Base-by-base conservation (phyloP, 2,329 filamentous ascomycete genomes). In the Diaporthe sp. region DNA sequence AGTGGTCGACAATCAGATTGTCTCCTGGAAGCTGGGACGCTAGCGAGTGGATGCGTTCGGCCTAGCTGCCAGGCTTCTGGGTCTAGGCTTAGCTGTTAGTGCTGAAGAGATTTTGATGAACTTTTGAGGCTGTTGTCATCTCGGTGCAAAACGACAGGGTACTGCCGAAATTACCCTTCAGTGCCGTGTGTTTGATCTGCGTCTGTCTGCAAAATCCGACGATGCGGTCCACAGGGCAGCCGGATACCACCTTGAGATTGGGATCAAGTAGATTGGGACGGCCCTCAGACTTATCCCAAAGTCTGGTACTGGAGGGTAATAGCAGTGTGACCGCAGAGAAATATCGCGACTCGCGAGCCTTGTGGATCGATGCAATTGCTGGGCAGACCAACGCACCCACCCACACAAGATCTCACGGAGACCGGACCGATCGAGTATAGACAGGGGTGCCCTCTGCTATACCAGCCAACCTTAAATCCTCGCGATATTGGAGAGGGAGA, bases 391-490 rank as follows among this genome's bases (percentile, higher is more conserved):
- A 34, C 4, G 2, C 19, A 60, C 34, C 10, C 58, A 61, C 65
- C 25, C 62, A 68, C 49, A 70, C 49, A 37, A 55, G 65, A 70
- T 70, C 49, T 70, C 31, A 55, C 49, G 65, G 65, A 70, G 65
- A 55, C 65, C 34, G 65, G 65, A 55, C 49, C 65, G 65, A 70
- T 70, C 65, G 65, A 70, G 22, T 70, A 70, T 55, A 55, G 49
- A 28, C 65, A 70, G 17, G 65, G 65, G 31, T 70, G 9, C 42
- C 34, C 13, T 19, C 46, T 55, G 65, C 37, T 70, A 70, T 70
- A 70, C 49, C 46, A n/a, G 13, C 28, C 31, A 70, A 42, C 65
- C 65, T 70, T 70, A 55, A 42, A 53, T 53, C 46, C 65, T 68
- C 46, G 65, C 34, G 46, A 53, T 68, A 28, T 68, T 22, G 34